Evolutionary conservation across 257 asterid species (phyloP).

Genomic region (Voacanga thouarsii): DNA sequence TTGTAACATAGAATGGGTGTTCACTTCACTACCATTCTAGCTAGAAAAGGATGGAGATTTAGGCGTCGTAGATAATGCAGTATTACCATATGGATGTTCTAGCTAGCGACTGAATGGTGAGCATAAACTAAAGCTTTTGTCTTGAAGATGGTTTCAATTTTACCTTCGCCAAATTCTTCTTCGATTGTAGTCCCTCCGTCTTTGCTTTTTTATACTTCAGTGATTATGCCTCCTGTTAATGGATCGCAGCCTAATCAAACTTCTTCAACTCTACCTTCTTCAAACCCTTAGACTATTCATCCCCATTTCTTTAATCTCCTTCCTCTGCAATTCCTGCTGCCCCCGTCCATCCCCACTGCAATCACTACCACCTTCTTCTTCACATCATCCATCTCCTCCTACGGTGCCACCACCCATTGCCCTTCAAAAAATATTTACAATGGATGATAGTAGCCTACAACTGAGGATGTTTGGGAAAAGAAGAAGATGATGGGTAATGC

Average conservation of each 20-base stretch:
- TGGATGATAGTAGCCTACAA: no score
- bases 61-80: neutral
- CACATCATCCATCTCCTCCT: slow-evolving; percentile 28
- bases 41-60: slow-evolving; percentile 9
- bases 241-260: slow-evolving; percentile 13
- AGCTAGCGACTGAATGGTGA: slow-evolving; percentile 8
- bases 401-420: slow-evolving; percentile 21
- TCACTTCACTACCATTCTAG: neutral
- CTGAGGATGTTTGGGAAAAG: no score
- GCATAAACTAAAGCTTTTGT: slow-evolving; percentile 27
- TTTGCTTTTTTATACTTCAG: slow-evolving; percentile 29
- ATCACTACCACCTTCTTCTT: slow-evolving; percentile 20
- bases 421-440: no score
- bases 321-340: slow-evolving; percentile 29
- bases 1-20: slow-evolving; percentile 1
- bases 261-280: slow-evolving; percentile 31
- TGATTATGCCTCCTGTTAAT: slow-evolving; percentile 19
- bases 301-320: slow-evolving; percentile 39
- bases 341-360: slow-evolving; percentile 34
- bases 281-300: slow-evolving; percentile 26
- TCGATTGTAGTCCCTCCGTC: slow-evolving; percentile 36
- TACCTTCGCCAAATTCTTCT: slow-evolving; percentile 46
- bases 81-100: slow-evolving; percentile 25
- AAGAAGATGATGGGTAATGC: no score
- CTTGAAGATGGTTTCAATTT: slow-evolving; percentile 20